A percentile compares a stretch with the other conserved stretches of the same genome.
Conservation (phyloP, 2,329 filamentous ascomycete species). For the Hymenoscyphus fraxineus region DNA sequence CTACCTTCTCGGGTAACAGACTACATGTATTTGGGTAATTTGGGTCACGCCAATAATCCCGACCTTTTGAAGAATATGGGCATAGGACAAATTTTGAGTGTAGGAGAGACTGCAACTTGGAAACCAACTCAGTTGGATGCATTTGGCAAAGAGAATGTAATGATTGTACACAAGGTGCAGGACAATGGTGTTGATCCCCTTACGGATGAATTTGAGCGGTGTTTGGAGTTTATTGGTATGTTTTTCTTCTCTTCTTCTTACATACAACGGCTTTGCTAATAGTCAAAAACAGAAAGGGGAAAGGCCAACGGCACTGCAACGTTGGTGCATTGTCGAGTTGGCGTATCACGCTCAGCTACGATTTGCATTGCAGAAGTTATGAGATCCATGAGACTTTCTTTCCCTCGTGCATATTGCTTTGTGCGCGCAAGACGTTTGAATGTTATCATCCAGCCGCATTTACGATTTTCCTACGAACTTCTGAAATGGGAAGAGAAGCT, state of each 20-base stretch:
- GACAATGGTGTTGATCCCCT: slow-evolving; percentile 96
- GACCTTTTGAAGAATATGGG: slow-evolving; percentile 75
- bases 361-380: slow-evolving; percentile 99
- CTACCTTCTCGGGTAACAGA: slow-evolving; percentile 83
- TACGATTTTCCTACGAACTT: slow-evolving; percentile 91
- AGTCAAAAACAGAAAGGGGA: slow-evolving; percentile 61
- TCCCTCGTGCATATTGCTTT: slow-evolving; percentile 93
- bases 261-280: slow-evolving; percentile 14
- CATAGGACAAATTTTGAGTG: slow-evolving; percentile 83
- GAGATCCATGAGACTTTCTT: slow-evolving; percentile 73
- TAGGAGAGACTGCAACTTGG: slow-evolving; percentile 87
- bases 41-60: slow-evolving; percentile 91
- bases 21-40: slow-evolving; percentile 95
- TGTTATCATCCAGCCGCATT: slow-evolving; percentile 96
- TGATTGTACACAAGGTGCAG: slow-evolving; percentile 80
- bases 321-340: slow-evolving; percentile 92
- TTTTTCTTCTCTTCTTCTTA: slow-evolving; percentile 21
- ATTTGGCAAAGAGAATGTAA: slow-evolving; percentile 76
- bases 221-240: slow-evolving; percentile 89
- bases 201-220: slow-evolving; percentile 78
- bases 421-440: slow-evolving; percentile 89
- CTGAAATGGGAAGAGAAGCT: slow-evolving; percentile 91
- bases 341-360: slow-evolving; percentile 90
- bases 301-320: slow-evolving; percentile 75
- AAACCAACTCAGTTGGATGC: slow-evolving; percentile 61